Evolutionary conservation across 2,329 filamentous ascomycete species (phyloP).

Genomic region (Apiospora sp.): DNA sequence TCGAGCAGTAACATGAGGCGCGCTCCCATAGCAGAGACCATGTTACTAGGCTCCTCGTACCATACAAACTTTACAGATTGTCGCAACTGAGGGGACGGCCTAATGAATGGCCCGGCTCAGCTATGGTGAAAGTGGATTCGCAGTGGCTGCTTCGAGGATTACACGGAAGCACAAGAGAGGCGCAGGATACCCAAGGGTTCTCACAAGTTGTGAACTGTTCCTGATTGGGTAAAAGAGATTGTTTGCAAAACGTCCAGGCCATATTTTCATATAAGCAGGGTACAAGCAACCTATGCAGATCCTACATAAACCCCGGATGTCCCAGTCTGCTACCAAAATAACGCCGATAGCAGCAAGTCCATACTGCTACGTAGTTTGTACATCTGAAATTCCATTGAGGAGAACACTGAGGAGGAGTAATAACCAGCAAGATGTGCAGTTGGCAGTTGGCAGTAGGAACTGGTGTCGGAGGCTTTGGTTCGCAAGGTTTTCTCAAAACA

Average conservation of each 20-base stretch:
- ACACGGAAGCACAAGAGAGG: background rate
- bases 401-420: background rate
- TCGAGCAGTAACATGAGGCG: background rate
- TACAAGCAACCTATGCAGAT: too few species aligned
- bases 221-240: background rate
- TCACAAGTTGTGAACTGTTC: background rate
- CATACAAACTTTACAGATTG: background rate
- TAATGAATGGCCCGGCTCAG: background rate
- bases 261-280: background rate
- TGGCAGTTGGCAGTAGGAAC: too few species aligned
- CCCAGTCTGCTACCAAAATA: background rate
- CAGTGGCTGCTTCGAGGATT: background rate
- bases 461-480: background rate
- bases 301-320: background rate
- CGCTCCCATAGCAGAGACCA: background rate
- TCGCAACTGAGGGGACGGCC: background rate
- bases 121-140: background rate
- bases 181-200: background rate
- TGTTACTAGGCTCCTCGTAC: background rate
- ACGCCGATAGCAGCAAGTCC: too few species aligned
- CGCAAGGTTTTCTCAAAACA: background rate
- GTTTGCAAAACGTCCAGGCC: background rate
- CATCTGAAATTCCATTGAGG: background rate
- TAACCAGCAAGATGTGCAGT: too few species aligned
- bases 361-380: too few species aligned